Evolutionary conservation across 1,139 yeast species (phyloP).

Genomic region (Kluyveromyces sp.): DNA sequence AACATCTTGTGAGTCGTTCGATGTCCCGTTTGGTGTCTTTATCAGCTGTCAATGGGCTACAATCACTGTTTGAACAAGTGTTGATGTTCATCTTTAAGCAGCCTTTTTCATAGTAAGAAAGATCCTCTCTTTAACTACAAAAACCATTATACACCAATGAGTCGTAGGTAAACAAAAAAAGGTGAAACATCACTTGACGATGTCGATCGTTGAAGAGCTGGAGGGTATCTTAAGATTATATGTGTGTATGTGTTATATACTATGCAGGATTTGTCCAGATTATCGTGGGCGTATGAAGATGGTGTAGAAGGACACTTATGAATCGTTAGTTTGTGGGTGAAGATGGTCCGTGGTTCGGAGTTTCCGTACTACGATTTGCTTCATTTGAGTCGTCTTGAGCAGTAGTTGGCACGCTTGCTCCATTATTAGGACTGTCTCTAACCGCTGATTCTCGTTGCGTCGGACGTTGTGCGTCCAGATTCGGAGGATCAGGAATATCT

Average conservation of each 20-base stretch:
- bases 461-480: not conserved
- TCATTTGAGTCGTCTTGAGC: not conserved
- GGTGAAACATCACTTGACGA: too few species aligned
- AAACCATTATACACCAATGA: too few species aligned
- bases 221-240: not conserved
- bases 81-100: not conserved
- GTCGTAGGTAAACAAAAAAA: not conserved
- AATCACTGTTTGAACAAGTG: not conserved
- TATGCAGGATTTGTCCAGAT: not conserved
- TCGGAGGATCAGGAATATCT: constrained; percentile 11
- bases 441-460: not conserved
- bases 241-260: not conserved
- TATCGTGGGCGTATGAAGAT: too few species aligned
- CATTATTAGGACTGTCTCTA: not conserved
- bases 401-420: not conserved
- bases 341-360: not conserved
- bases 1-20: constrained; percentile 44
- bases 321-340: not conserved
- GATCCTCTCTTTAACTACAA: too few species aligned
- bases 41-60: not conserved
- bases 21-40: not conserved
- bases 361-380: not conserved
- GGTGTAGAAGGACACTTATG: too few species aligned
- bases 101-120: not conserved
- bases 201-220: not conserved